Evolutionary conservation across 441 rosid species (phyloP).

Genomic region (Bruguiera hainesii): DNA sequence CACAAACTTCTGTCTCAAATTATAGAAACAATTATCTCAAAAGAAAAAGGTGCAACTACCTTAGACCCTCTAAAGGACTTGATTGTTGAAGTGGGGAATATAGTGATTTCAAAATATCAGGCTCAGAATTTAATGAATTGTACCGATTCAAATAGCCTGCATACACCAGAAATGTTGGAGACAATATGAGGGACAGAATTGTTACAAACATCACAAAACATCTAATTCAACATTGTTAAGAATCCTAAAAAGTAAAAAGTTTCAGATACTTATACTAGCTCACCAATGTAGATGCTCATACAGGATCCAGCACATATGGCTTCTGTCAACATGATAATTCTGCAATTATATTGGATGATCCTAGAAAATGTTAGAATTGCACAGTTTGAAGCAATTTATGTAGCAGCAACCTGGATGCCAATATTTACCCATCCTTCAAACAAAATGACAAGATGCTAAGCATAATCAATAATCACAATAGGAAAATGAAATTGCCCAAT

Average conservation of each 20-base stretch:
- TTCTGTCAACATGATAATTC: conserved; percentile 82
- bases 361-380: conserved; percentile 14
- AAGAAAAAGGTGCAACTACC: conserved; percentile 37
- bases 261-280: conserved; percentile 24
- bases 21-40: neutral
- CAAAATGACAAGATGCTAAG: neutral
- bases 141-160: conserved; percentile 88
- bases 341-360: conserved; percentile 35
- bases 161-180: conserved; percentile 16
- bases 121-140: conserved; percentile 83
- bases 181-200: neutral
- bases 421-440: neutral
- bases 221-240: neutral
- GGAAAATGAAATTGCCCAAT: neutral
- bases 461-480: neutral
- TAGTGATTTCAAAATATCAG: conserved; percentile 89
- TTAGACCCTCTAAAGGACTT: conserved; percentile 90
- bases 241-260: neutral
- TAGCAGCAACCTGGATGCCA: neutral
- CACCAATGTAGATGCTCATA: conserved; percentile 82
- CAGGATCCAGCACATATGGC: conserved; percentile 80
- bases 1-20: conserved; percentile 5
- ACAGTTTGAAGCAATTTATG: conserved; percentile 12
- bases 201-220: neutral
- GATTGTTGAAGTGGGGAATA: conserved; percentile 97